Evolutionary conservation across 208 protist genomes (phyloP).

Genomic region (Leishmania turanica): DNA sequence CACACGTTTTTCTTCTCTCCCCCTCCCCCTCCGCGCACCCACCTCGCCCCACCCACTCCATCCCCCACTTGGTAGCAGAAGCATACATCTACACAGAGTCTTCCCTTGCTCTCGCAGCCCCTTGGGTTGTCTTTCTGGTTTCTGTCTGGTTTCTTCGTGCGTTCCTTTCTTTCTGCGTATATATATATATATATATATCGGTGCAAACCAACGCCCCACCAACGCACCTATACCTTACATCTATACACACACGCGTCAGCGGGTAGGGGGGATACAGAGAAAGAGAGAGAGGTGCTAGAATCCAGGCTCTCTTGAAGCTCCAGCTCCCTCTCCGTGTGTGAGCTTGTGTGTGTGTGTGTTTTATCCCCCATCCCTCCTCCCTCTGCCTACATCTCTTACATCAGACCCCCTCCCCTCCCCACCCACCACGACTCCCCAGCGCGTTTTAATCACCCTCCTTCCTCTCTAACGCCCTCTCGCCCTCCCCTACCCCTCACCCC

Average conservation of each 20-base stretch:
- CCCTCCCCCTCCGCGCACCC: background rate
- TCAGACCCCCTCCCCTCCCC: background rate
- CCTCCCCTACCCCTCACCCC: background rate
- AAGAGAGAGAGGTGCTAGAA: background rate
- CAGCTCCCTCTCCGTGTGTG: background rate
- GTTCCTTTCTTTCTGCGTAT: background rate
- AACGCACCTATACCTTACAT: background rate
- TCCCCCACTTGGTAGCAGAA: background rate
- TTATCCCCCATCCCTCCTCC: background rate
- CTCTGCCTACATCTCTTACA: background rate
- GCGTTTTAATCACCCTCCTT: conserved; percentile 1
- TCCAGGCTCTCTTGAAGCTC: background rate
- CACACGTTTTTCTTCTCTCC: background rate
- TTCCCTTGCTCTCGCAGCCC: background rate
- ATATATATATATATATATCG: background rate
- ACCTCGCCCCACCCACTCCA: background rate
- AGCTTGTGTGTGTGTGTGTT: conserved; percentile 9
- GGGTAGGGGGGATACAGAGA: background rate
- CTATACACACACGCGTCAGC: background rate
- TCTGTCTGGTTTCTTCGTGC: background rate
- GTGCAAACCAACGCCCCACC: background rate
- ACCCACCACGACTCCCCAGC: background rate
- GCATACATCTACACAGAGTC: conserved; percentile 1
- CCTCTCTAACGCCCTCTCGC: conserved; percentile 7
- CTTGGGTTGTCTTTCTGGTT: background rate